phyloP scores from a whole-genome alignment of 495 filamentous ascomycete genomes.

The Trichoderma erinaceum region DNA sequence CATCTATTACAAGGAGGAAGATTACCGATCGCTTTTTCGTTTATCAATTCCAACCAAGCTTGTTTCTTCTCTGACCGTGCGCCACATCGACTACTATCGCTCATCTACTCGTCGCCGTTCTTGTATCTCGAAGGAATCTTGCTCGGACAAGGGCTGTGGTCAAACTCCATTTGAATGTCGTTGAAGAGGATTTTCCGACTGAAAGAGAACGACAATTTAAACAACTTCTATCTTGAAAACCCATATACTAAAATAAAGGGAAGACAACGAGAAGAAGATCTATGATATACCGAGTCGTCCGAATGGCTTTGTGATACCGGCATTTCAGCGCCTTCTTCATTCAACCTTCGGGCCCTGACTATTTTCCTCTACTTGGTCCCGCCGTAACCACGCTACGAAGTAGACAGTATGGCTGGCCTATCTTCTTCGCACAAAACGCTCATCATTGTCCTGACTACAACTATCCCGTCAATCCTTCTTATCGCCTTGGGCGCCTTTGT shows the following conservation, averaged over 20 bases:
- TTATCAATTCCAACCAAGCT: background rate
- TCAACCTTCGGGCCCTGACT: background rate
- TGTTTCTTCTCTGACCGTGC: background rate
- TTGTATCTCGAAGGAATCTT: background rate
- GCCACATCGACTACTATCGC: background rate
- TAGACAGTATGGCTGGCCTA: background rate
- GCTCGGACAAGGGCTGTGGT: background rate
- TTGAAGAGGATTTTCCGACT: background rate
- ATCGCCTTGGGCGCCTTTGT: background rate
- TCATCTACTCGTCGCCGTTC: background rate
- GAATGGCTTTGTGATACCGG: conserved; percentile 5
- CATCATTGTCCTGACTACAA: conserved; percentile 12
- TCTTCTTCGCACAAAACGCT: background rate
- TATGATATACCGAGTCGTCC: background rate
- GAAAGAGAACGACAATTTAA: background rate
- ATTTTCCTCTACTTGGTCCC: background rate
- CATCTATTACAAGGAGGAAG: background rate
- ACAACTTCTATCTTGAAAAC: background rate
- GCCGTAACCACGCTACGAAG: background rate
- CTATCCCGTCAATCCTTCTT: conserved; percentile 2
- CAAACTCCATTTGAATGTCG: background rate
- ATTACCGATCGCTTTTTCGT: background rate
- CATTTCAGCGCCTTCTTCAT: background rate
- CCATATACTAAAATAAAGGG: background rate
- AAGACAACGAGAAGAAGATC: background rate